Evolutionary conservation across 2,329 filamentous ascomycete species (phyloP), one percentile per base, ranked within the genome.

Genomic region (Diaporthe eres): DNA sequence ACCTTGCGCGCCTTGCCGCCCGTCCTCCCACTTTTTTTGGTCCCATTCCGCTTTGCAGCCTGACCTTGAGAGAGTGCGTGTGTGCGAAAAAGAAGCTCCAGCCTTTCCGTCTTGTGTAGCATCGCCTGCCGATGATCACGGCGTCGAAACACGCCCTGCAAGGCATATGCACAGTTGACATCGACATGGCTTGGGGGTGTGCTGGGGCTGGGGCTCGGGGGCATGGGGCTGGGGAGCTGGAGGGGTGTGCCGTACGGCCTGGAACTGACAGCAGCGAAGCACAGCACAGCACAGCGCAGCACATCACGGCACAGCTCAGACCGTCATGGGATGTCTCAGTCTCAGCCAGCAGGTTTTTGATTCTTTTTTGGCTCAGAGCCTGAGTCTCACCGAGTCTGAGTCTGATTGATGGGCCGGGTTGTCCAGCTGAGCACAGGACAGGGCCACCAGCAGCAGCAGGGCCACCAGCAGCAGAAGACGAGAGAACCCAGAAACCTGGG

Each of bases 81-180:
- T n/a, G n/a, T n/a, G 34, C 34, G 6, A 76, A 77, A 72, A 57
- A 74, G 72, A 55, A 68, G 72, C 72, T 65, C 58, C 53, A 58
- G 42, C 39, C 61, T n/a, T n/a, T 28, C 53, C 47, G 57, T 37
- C 57, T 75, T 72, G 44, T 34, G 74, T 75, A 51, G 61, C 70
- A 73, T 72, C 47, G 13, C 71, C 57, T 72, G 55, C 68, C 74
- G 31, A 60, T 65, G 53, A 63, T 55, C 63, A 74, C 61, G 42
- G 44, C 17, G 67, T 74, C 25, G 63, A 63, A 60, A 74, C 63
- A 39, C 61, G 34, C 19, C 51, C 65, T 70, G 39, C 65, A 76
- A 42, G 53, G 37, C 19, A 57, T 44, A 67, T 70, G 39, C 61
- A 63, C 53, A 60, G 17, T 57, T 65, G 47, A 57, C 39, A 47